Evolutionary conservation across 2,329 filamentous ascomycete genomes (phyloP), one percentile per base, ranked within the genome.

Genomic region (Xylariaceae sp.): DNA sequence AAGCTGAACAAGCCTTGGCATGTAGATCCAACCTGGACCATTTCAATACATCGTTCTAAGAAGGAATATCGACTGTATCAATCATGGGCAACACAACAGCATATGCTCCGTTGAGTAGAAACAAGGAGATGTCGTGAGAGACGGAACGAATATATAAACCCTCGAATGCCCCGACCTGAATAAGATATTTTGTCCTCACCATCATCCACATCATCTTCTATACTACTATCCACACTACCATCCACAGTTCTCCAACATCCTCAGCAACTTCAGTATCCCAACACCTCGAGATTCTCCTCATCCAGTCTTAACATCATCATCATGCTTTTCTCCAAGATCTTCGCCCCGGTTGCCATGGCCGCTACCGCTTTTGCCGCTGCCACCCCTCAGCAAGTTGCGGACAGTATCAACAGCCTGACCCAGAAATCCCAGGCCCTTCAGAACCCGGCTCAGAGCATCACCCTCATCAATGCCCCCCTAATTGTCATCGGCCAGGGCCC

Each of bases 291-390:
- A 26, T 18, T 18, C 6, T 16, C 21, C n/a, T 16, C n/a, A 35
- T 4, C 29, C 23, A 8, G 43, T 44, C 27, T 51, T 26, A 29
- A 44, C 9, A 46, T 27, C 10, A 26, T 50, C 48, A 57, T 53
- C 26, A 59, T 59, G 56, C 46, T 46, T 26, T 58, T 59, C 53
- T 50, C 56, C 32, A 59, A 59, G 44, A 50, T 59, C 44, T 48
- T 59, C 49, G 2, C 48, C 29, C 30, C 49, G 26, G 53, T 53
- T n/a, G 53, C 50, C 20, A 57, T 59, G 57, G 53, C 57, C 24
- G 16, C 49, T 32, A 32, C 53, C 6, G 53, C 53, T 16, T 43
- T 52, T 29, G 48, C 45, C 29, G 48, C 55, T 15, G 37, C 57
- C 21, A 42, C 46, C 15, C 33, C 57, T 13, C 2, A 20, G 23